Evolutionary conservation across 768 basidiomycete species (phyloP).

Genomic region (Grammothele lineata): DNA sequence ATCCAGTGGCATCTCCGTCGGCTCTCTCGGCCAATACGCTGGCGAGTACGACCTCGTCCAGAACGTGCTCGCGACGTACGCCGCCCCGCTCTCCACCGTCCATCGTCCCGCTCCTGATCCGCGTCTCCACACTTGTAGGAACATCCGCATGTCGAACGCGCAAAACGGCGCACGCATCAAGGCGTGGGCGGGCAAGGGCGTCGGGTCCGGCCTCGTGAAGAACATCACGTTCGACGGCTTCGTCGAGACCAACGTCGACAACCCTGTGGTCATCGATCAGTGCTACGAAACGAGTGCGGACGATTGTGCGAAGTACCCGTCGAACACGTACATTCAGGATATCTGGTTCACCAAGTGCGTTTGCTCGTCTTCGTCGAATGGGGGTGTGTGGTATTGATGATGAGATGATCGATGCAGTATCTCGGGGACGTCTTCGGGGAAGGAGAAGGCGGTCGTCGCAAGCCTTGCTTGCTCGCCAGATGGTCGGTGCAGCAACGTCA

Average conservation of each 20-base stretch:
- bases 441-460: constrained; percentile 44
- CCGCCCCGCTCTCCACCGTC: constrained; percentile 2
- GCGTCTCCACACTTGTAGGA: constrained; percentile 27
- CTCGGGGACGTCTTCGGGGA: constrained; percentile 51
- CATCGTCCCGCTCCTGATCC: no score
- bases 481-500: constrained; percentile 45
- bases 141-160: constrained; percentile 57
- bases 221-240: constrained; percentile 54
- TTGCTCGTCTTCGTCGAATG: neutral
- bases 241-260: constrained; percentile 48
- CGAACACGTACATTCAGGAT: constrained; percentile 52
- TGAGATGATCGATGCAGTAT: constrained; percentile 34
- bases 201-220: constrained; percentile 54
- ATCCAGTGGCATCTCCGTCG: constrained; percentile 53
- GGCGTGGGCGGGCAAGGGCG: constrained; percentile 57
- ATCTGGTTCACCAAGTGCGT: constrained; percentile 49
- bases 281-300: constrained; percentile 46
- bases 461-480: constrained; percentile 53
- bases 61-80: constrained; percentile 50
- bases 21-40: constrained; percentile 53
- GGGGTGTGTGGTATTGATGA: neutral
- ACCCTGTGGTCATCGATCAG: constrained; percentile 59
- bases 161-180: constrained; percentile 69
- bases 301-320: constrained; percentile 50
- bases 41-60: constrained; percentile 54